Conservation (phyloP, 495 filamentous ascomycete genomes). For the Hypomontagnella monticulosa region DNA sequence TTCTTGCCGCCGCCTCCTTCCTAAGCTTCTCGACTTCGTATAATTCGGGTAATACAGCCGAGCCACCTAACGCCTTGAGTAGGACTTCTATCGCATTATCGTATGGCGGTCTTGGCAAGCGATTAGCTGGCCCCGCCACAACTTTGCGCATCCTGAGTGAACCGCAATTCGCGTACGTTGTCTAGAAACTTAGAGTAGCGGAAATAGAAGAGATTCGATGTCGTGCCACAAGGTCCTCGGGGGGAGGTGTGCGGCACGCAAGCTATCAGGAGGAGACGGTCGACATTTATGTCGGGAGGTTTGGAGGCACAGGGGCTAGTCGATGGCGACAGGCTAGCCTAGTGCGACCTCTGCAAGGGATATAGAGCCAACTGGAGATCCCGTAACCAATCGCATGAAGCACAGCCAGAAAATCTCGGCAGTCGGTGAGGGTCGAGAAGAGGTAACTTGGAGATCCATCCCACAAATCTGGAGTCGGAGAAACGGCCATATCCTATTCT, state of each 20-base stretch:
- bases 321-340: slow-evolving; percentile 41
- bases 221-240: slow-evolving; percentile 8
- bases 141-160: slow-evolving; percentile 40
- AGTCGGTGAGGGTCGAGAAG: slow-evolving; percentile 42
- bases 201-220: slow-evolving; percentile 10
- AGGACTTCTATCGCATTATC: slow-evolving; percentile 43
- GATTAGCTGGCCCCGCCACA: slow-evolving; percentile 45
- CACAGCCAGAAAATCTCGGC: slow-evolving; percentile 29
- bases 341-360: slow-evolving; percentile 38
- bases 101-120: slow-evolving; percentile 46
- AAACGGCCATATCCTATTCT: slow-evolving; percentile 29
- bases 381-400: slow-evolving; percentile 38
- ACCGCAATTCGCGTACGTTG: slow-evolving; percentile 4
- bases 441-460: slow-evolving; percentile 27
- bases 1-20: slow-evolving; percentile 43
- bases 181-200: slow-evolving; percentile 11
- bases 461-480: slow-evolving; percentile 34
- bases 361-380: slow-evolving; percentile 33
- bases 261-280: slow-evolving; percentile 25
- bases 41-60: slow-evolving; percentile 39
- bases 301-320: slow-evolving; percentile 33
- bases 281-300: slow-evolving; percentile 37
- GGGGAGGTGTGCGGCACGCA: slow-evolving; percentile 1
- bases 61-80: slow-evolving; percentile 36
- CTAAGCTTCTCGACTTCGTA: slow-evolving; percentile 47